These are phyloP conservation scores for Rubia occidens DNA, from an alignment of 305 asterid genomes.

Conservation along the genomic window DNA sequence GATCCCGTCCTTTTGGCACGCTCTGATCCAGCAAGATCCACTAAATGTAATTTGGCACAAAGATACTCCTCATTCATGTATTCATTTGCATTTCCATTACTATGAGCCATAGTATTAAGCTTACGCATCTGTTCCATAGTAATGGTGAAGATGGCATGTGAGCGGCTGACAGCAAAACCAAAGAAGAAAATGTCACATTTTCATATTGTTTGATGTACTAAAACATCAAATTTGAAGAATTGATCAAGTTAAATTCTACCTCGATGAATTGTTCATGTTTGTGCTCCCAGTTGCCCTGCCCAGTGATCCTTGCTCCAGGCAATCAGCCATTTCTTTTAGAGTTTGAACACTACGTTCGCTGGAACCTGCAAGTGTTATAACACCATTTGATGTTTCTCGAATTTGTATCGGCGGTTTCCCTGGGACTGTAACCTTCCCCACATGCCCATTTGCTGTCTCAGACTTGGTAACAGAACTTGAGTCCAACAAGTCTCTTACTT, in stretches of 20 bases:
- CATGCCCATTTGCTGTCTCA: slow-evolving; percentile 65
- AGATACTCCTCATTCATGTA: slow-evolving; percentile 83
- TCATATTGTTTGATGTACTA: not conserved
- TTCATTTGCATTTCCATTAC: slow-evolving; percentile 44
- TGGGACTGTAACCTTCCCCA: slow-evolving; percentile 56
- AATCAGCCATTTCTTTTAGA: slow-evolving; percentile 88
- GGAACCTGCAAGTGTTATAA: slow-evolving; percentile 94
- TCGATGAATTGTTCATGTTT: slow-evolving; percentile 94
- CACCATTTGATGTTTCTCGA: slow-evolving; percentile 93
- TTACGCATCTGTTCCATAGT: slow-evolving; percentile 86
- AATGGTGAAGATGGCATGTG: slow-evolving; percentile 96
- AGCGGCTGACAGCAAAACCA: slow-evolving; percentile 49
- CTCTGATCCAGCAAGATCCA: slow-evolving; percentile 99
- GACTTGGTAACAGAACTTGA: slow-evolving; percentile 40
- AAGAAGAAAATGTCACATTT: slow-evolving; percentile 6
- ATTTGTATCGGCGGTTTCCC: slow-evolving; percentile 92
- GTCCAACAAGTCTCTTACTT: slow-evolving; percentile 89
- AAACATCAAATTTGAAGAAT: not conserved
- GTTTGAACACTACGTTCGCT: slow-evolving; percentile 76
- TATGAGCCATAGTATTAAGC: slow-evolving; percentile 37
- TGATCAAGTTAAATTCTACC: slow-evolving; percentile 37
- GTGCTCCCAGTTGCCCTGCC: slow-evolving; percentile 98
- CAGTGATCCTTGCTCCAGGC: slow-evolving; percentile 91
- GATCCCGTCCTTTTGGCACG: slow-evolving; percentile 99
- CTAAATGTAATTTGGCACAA: slow-evolving; percentile 97